Base-by-base conservation (phyloP, 208 protist species). In the Naegleria gruberi region DNA sequence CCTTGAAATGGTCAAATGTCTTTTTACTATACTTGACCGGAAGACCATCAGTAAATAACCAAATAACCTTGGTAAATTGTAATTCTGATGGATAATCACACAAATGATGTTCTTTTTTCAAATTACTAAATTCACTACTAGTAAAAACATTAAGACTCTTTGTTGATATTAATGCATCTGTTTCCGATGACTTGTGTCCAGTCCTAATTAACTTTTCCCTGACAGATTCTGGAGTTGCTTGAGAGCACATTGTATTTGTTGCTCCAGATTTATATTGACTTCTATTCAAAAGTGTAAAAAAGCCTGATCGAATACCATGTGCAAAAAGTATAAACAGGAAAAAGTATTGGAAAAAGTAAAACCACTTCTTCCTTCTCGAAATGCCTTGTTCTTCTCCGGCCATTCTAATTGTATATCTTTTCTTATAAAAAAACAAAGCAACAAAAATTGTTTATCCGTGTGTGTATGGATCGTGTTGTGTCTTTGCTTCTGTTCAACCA, bases 41-140 rank as follows among this genome's bases (percentile, higher is more conserved):
- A 8, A 73, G 26, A 19, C 47, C 86, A 81, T 89, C 86, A 43
- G 86, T 77, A n/a, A 89, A 19, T 34, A 89, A 81, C 86, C 45
- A 77, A 43, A 89, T 45, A 34, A 89, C 57, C 34, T 89, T 89
- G 19, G 43, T n/a, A 65, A 88, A 88, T 57, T 34, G 40, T 17
- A 44, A 41, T 44, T 15, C 41, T 7, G 37, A 7, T 84, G 81
- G 81, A 84, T 46, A 45, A 7, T 84, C 42, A 34, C 81, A 84
- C 15, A 84, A 37, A 77, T 77, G 65, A 77, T 77, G 65, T 6
- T 77, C 34, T 37, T 77, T 26, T 37, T 30, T 77, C 17, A 77
- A 37, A 37, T 30, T n/a, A 0, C 5, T 77, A 30, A 77, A 37
- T 6, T 77, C 65, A 1, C 34, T 77, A n/a, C 34, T 26, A 37